Conservation (phyloP, 768 basidiomycete species). For the Pleurotus pulmonarius region DNA sequence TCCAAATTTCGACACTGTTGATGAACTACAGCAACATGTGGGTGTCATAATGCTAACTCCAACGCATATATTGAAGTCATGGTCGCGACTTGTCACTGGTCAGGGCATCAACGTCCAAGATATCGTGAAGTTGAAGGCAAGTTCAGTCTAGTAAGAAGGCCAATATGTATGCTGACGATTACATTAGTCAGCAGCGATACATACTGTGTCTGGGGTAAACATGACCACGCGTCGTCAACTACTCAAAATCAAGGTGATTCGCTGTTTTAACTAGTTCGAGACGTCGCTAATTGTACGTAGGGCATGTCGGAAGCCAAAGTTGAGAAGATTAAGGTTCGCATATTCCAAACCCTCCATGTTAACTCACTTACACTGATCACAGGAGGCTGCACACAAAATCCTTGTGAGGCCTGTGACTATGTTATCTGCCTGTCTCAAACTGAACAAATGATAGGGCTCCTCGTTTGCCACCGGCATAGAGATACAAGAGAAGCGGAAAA, state of each 20-base stretch:
- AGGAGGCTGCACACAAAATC: constrained; percentile 92
- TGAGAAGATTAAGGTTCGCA: constrained; percentile 85
- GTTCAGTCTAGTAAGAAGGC: background rate
- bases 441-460: constrained; percentile 56
- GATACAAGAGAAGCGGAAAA: constrained; percentile 80
- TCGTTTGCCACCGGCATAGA: constrained; percentile 91
- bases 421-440: background rate
- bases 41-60: constrained; percentile 11
- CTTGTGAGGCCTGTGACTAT: constrained; percentile 41
- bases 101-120: constrained; percentile 97
- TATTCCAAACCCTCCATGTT: background rate
- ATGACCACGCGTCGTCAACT: constrained; percentile 91
- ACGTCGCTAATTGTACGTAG: constrained; percentile 31
- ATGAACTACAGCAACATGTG: constrained; percentile 82
- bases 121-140: constrained; percentile 87
- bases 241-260: constrained; percentile 83
- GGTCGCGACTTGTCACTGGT: background rate
- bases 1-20: constrained; percentile 73
- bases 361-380: background rate
- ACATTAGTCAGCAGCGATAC: constrained; percentile 67
- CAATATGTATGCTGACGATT: constrained; percentile 10
- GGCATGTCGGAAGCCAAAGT: constrained; percentile 97
- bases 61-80: constrained; percentile 12
- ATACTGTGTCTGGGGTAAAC: constrained; percentile 82
- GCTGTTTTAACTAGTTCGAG: background rate